Base-by-base conservation (phyloP, 306 rosid genomes). In the Echinosophora koreensis region DNA sequence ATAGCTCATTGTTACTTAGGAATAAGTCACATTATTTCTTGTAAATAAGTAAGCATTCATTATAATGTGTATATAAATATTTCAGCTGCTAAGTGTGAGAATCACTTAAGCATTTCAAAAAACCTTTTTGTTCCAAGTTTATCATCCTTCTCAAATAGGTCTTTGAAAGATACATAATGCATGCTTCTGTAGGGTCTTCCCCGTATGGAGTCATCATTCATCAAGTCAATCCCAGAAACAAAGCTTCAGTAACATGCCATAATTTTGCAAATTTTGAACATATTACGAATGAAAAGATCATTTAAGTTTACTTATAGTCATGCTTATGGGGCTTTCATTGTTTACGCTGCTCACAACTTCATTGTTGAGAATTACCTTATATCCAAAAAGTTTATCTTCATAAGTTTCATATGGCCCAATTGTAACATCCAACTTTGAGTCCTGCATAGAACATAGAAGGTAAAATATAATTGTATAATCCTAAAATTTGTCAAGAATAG, bases 361-460 rank as follows among this genome's bases (percentile, higher is more conserved):
- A 64, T 27, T 74, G 30, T 50, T 67, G 63, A 70, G 22, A 62
- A 57, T 61, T 80, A 95, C 98, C 97, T 95, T 95, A 78, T 92
- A 95, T 59, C 98, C 98, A 88, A 90, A 95, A 56, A 89, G 68
- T 75, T 90, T 66, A 80, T 95, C 98, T 84, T 95, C 97, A 30
- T 95, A 95, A 80, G 97, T 95, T 85, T 92, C 98, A 37, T 92
- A 95, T 44, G 98, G 98, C 72, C 98, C 98, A 76, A 95, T 95
- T 42, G 98, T 95, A 47, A 90, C 81, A 83, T 95, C 98, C 81
- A 95, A 63, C 81, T 89, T 88, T 39, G 98, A 92, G 88, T 92
- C 97, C 98, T 92, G 78, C 63, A 81, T 27, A 68, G 41, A 73
- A 54, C 71, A 67, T 17, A 34, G 46, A 73, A 75, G 61, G 46